phyloP scores from a whole-genome alignment of 768 basidiomycete genomes.

The Omphalotus guepiniiformis region DNA sequence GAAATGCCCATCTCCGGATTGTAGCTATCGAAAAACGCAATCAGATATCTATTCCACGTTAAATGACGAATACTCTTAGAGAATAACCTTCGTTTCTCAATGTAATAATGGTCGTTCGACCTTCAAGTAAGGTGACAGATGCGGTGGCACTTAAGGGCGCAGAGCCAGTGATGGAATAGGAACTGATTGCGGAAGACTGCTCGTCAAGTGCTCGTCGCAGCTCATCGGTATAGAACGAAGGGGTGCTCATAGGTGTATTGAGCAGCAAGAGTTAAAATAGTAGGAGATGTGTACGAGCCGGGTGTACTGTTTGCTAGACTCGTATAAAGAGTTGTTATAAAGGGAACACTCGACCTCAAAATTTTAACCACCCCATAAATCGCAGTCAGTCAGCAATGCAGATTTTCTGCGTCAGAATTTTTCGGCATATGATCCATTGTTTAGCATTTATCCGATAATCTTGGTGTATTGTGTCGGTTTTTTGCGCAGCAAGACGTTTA shows the following conservation, averaged over 20 bases:
- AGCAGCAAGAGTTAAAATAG: too few species aligned
- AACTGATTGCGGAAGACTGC: conserved; percentile 51
- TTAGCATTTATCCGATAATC: too few species aligned
- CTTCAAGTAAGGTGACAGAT: conserved; percentile 54
- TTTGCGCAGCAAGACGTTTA: too few species aligned
- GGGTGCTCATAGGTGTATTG: conserved; percentile 3
- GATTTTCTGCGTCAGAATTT: too few species aligned
- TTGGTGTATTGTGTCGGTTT: too few species aligned
- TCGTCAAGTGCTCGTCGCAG: conserved; percentile 52
- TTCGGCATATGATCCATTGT: too few species aligned
- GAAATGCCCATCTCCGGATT: conserved; percentile 27
- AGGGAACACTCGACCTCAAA: too few species aligned
- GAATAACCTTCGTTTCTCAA: conserved; percentile 53
- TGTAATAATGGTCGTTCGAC: conserved; percentile 37
- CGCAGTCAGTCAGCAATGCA: too few species aligned
- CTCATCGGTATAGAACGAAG: conserved; percentile 32
- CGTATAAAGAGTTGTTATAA: too few species aligned
- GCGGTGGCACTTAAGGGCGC: conserved; percentile 48
- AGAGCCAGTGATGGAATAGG: conserved; percentile 37
- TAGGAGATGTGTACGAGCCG: too few species aligned
- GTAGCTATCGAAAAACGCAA: background rate
- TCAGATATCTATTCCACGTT: background rate
- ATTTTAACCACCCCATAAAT: too few species aligned
- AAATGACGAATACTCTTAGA: conserved; percentile 33
- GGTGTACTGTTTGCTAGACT: too few species aligned